Base-by-base conservation (phyloP, 768 basidiomycete species). In the Solioccasus polychromus region DNA sequence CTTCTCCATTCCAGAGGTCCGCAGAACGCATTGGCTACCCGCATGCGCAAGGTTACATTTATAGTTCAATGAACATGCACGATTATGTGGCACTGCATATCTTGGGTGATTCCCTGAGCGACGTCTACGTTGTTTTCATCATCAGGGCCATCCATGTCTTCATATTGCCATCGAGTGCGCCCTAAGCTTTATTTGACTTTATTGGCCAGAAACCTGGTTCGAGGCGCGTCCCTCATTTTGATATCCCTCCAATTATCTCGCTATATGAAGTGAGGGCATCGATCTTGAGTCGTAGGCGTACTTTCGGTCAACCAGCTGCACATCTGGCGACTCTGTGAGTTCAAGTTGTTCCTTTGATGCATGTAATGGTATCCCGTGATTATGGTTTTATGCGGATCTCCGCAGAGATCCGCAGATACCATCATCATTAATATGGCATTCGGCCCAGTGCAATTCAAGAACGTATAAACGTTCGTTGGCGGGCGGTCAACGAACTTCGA, bases 311-410 rank as follows among this genome's bases (percentile, higher is more conserved):
- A 98, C 58, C 92, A 97, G 61, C 76, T 99, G 22, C 96, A 99
- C 68, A 82, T 98, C 42, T 99, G 96, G 96, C 92, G 95, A 59
- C 78, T 99, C 38, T 94, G 92, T 9, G 96, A 99, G 68, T 82
- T 79, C 45, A 97, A 96, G 82, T 93, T 44, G 87, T 99, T 34
- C 94, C 94, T 9, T 94, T 90, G 2, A 95, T 99, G 20, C 96
- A 99, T 67, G 91, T 99, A 38, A 79, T 89, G 55, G 82, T 92
- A 8, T 83, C 83, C 30, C 77, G 83, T 39, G 79, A 80, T 18
- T 77, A 82, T 45, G 93, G 96, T 58, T 98, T 97, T 62, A 97
- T 97, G 90, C 81, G 77, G 2, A 79, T 94, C 39, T 90, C 91
- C 14, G 79, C 78, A 30, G 80, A 85, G 34, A 95, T 99, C 52